Evolutionary conservation across 2,329 filamentous ascomycete genomes (phyloP).

Genomic region (Raffaelea deltoideospora): DNA sequence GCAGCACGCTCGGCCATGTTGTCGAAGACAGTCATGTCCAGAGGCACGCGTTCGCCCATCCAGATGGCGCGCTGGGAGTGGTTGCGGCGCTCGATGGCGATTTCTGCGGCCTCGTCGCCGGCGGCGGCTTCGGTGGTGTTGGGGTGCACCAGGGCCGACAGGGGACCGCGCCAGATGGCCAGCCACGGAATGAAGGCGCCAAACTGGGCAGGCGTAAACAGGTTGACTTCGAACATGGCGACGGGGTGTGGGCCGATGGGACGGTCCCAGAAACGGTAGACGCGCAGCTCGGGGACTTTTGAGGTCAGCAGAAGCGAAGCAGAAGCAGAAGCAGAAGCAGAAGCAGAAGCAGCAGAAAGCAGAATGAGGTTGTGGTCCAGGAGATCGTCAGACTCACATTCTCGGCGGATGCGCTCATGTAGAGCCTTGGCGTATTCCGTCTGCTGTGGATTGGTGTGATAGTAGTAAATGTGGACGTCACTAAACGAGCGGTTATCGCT

Average conservation of each 20-base stretch:
- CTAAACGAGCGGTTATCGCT: slow-evolving; percentile 16
- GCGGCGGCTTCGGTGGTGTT: slow-evolving; percentile 45
- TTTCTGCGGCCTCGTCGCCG: slow-evolving; percentile 9
- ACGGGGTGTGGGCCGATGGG: slow-evolving; percentile 72
- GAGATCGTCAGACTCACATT: slow-evolving; percentile 42
- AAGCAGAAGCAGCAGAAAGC: neutral
- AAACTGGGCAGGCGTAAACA: slow-evolving; percentile 76
- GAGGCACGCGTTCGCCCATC: slow-evolving; percentile 52
- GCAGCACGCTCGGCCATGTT: slow-evolving; percentile 11
- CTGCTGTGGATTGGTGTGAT: slow-evolving; percentile 47
- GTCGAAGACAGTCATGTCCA: slow-evolving; percentile 40
- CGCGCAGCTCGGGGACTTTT: slow-evolving; percentile 76
- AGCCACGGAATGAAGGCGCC: slow-evolving; percentile 82
- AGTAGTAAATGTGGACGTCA: slow-evolving; percentile 78
- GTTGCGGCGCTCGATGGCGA: slow-evolving; percentile 29
- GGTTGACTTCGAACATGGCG: slow-evolving; percentile 85
- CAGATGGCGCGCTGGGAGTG: slow-evolving; percentile 57
- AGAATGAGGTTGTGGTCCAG: no score
- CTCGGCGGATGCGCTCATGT: slow-evolving; percentile 62
- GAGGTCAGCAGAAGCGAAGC: neutral
- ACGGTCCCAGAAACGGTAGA: slow-evolving; percentile 62
- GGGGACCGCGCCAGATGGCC: slow-evolving; percentile 62
- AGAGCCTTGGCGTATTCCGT: slow-evolving; percentile 53
- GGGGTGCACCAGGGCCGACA: slow-evolving; percentile 69
- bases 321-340: neutral